A percentile compares a stretch with the other conserved stretches of the same genome.
phyloP scores from a whole-genome alignment of 2,329 filamentous ascomycete genomes.

The Botrytis deweyae region DNA sequence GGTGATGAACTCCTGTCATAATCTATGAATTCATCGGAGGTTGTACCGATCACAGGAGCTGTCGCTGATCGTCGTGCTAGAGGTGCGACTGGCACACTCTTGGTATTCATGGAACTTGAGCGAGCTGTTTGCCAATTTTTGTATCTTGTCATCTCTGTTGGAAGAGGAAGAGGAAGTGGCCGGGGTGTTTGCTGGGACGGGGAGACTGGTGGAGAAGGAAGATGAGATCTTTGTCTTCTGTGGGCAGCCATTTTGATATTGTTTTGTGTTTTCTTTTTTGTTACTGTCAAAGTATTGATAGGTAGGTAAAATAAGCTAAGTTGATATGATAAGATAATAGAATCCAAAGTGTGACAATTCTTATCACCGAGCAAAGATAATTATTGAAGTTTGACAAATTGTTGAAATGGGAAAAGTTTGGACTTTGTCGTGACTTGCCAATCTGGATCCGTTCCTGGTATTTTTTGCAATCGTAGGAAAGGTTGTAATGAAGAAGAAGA shows the following conservation, averaged over 20 bases:
- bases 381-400: not conserved
- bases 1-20: not conserved
- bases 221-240: not conserved
- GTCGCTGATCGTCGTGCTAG: not conserved
- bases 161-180: not conserved
- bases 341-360: not conserved
- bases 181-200: not conserved
- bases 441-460: not conserved
- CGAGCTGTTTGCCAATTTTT: not conserved
- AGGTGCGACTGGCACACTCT: too few species aligned
- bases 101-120: not conserved
- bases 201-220: not conserved
- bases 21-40: not conserved
- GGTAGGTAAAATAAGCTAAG: not conserved
- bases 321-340: not conserved
- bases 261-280: not conserved
- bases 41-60: not conserved
- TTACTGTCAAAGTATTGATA: not conserved
- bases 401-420: not conserved
- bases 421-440: not conserved
- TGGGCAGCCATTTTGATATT: not conserved
- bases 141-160: not conserved
- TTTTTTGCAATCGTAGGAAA: not conserved
- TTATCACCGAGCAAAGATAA: not conserved
- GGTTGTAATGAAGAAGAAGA: not conserved